A percentile compares a stretch with the other conserved stretches of the same genome.
Conservation (phyloP, 2,329 filamentous ascomycete genomes). For the Rhinocladiella mackenziei region DNA sequence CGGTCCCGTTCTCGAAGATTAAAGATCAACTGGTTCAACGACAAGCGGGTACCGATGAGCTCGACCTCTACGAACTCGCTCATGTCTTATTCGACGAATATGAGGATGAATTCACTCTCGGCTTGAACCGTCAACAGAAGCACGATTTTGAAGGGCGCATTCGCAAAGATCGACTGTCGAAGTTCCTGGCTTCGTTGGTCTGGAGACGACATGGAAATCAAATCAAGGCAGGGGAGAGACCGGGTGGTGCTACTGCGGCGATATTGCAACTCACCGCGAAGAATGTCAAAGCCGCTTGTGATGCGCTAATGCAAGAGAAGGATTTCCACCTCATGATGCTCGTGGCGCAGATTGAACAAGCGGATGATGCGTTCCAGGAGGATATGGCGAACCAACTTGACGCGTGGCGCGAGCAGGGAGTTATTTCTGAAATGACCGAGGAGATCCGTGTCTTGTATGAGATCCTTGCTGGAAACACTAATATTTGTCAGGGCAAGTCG, state of each 20-base stretch:
- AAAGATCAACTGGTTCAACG: conserved; percentile 28
- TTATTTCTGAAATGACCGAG: conserved; percentile 82
- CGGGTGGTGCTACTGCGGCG: conserved; percentile 73
- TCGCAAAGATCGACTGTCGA: conserved; percentile 46
- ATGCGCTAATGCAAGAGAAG: conserved; percentile 67
- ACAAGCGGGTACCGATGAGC: conserved; percentile 33
- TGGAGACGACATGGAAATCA: conserved; percentile 64
- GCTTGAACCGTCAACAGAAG: conserved; percentile 39
- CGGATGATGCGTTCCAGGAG: conserved; percentile 61
- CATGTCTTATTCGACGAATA: conserved; percentile 72
- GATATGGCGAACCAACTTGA: conserved; percentile 77
- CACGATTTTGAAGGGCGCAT: conserved; percentile 42
- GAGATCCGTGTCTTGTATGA: conserved; percentile 84
- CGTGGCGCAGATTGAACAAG: conserved; percentile 71
- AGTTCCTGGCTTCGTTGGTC: conserved; percentile 41
- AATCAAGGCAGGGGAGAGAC: conserved; percentile 48
- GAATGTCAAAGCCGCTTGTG: conserved; percentile 77
- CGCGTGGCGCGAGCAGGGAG: conserved; percentile 77
- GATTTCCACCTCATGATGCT: conserved; percentile 83
- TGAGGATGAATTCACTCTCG: conserved; percentile 44
- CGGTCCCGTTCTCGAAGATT: conserved; percentile 33
- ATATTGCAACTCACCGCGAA: conserved; percentile 74
- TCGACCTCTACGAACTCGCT: conserved; percentile 74
- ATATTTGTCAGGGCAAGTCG: conserved; percentile 69
- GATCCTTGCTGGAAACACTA: conserved; percentile 81